Conservation (phyloP, 371 early-diverging fungal species). For the Lichtheimia corymbifera region DNA sequence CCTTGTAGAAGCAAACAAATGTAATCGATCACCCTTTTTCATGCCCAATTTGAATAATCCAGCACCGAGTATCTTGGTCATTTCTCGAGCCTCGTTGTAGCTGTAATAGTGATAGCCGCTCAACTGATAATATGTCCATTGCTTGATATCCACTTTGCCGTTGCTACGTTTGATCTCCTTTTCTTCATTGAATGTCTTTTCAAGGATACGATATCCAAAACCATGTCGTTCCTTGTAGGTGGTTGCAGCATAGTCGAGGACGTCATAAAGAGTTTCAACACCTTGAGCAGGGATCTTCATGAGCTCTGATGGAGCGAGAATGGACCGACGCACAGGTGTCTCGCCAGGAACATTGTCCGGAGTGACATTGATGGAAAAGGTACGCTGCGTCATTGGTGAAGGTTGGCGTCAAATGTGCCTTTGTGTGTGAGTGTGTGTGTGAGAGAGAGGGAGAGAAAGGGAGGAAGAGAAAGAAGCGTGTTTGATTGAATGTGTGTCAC, state of each 20-base stretch:
- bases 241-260: conserved; percentile 55
- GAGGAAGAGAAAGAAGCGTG: neutral
- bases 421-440: no score
- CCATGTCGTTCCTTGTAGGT: conserved; percentile 50
- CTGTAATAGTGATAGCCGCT: conserved; percentile 67
- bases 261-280: conserved; percentile 69
- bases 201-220: conserved; percentile 70
- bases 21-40: conserved; percentile 58
- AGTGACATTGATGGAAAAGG: conserved; percentile 4
- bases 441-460: neutral
- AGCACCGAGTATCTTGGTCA: conserved; percentile 54
- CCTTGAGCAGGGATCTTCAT: conserved; percentile 52
- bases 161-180: conserved; percentile 71
- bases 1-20: conserved; percentile 79
- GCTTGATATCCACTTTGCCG: conserved; percentile 67
- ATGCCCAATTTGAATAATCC: conserved; percentile 72
- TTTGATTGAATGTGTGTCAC: neutral
- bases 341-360: neutral
- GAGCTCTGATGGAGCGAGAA: conserved; percentile 54
- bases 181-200: conserved; percentile 67
- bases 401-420: no score
- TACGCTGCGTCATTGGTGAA: neutral
- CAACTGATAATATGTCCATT: conserved; percentile 82
- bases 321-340: conserved; percentile 42
- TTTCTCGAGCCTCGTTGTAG: conserved; percentile 60